Evolutionary conservation across 202 grass and related monocot species (phyloP), one percentile per base, ranked within the genome.

Genomic region (Carex sylvatica): DNA sequence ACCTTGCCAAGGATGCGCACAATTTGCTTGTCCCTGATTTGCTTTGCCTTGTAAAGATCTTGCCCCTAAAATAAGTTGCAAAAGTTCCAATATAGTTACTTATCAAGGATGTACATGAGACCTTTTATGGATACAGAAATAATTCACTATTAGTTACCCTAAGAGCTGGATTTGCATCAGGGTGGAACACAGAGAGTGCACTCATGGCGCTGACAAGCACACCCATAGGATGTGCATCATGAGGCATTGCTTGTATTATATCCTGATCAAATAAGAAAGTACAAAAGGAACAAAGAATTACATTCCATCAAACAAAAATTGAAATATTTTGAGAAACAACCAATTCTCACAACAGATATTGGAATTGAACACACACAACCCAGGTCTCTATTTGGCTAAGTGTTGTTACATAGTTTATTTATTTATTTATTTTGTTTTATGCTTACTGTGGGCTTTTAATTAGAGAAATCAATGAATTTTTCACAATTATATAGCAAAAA

Each of bases 201-300:
- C 96, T 96, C 93, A 99, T 93, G 82, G 91, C 93, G 60, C 93
- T 93, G 16, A 94, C 93, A 88, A 99, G 93, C 65, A 96, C 96
- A 85, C 93, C 96, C 96, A 99, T 99, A 44, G 96, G 96, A 62
- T 99, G 93, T 53, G 96, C 93, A 76, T 99, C 96, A 88, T 96
- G 96, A 82, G 96, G 93, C 96, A 99, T 99, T 63, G 89, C 58
- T 87, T 99, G 96, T 92, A 99, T 89, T 44, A 96, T 96, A 82
- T 96, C 96, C 91, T 99, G 82, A 12, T 31, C 82, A 85, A n/a
- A 65, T 69, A 78, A 38, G 28, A 60, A 60, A 78, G 15, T 35
- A 77, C 6, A 16, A 53, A 63, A 65, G 28, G 38, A 22, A 5
- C n/a, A 33, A 28, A 56, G 33, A 79, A 28, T 58, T 61, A 79